These are phyloP conservation scores for Polyporus arcularius DNA, from an alignment of 768 basidiomycete species.

Conservation along the genomic window DNA sequence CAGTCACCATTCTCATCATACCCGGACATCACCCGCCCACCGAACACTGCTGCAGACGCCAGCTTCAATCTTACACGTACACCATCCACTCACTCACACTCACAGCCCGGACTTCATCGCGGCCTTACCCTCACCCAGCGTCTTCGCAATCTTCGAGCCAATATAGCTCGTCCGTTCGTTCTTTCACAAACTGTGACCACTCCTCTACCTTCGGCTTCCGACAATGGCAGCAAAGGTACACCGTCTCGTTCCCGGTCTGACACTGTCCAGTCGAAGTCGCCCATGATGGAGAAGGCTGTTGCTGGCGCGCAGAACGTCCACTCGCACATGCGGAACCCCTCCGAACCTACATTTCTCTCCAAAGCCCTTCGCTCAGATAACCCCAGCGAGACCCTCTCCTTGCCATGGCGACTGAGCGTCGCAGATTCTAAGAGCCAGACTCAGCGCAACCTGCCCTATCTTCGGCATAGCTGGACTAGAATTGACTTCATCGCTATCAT, in stretches of 20 bases:
- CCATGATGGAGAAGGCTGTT: constrained; percentile 37
- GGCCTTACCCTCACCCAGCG: constrained; percentile 48
- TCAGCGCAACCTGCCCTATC: constrained; percentile 76
- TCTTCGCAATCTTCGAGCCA: constrained; percentile 45
- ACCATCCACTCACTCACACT: constrained; percentile 19
- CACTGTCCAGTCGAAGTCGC: constrained; percentile 31
- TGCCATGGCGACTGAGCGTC: constrained; percentile 67
- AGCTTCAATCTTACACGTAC: constrained; percentile 13
- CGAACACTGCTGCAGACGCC: constrained; percentile 23
- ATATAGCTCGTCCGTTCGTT: constrained; percentile 56
- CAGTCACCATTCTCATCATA: constrained; percentile 36
- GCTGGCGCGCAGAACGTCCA: constrained; percentile 38
- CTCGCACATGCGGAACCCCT: constrained; percentile 43
- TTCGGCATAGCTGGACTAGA: constrained; percentile 90
- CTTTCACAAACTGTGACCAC: constrained; percentile 34
- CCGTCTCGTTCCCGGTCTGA: constrained; percentile 26
- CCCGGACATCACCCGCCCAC: constrained; percentile 26
- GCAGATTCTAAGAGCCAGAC: constrained; percentile 54
- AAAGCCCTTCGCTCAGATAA: constrained; percentile 48
- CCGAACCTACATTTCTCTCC: constrained; percentile 52
- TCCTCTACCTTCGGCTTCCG: constrained; percentile 14
- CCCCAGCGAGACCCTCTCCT: constrained; percentile 45
- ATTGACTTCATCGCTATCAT: constrained; percentile 87
- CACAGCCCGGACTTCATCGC: constrained; percentile 34
- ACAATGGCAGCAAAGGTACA: background rate